Conservation (phyloP, 768 basidiomycete genomes). For the Pleurotus giganteus region DNA sequence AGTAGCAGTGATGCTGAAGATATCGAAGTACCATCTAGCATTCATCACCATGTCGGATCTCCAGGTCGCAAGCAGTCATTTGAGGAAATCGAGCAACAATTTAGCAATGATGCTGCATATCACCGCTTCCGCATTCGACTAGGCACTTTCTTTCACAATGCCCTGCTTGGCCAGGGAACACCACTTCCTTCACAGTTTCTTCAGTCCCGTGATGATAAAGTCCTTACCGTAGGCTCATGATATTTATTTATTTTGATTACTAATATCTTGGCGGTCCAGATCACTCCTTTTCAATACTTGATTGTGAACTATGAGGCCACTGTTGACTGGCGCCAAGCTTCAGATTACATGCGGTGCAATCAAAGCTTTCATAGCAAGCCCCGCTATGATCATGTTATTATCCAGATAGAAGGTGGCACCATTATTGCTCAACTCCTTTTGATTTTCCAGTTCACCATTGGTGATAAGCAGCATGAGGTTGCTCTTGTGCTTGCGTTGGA, state of each 20-base stretch:
- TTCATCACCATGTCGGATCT: neutral
- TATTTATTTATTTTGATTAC: neutral
- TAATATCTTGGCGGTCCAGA: constrained; percentile 12
- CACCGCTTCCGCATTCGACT: neutral
- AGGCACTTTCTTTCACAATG: neutral
- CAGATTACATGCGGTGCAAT: constrained; percentile 28
- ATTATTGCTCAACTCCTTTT: constrained; percentile 20
- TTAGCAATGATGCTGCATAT: neutral
- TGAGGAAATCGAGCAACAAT: neutral
- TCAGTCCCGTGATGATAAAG: constrained; percentile 12
- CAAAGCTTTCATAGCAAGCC: constrained; percentile 23
- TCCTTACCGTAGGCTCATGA: constrained; percentile 5
- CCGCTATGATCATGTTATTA: constrained; percentile 26
- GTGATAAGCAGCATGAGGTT: constrained; percentile 8
- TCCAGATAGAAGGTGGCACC: constrained; percentile 16
- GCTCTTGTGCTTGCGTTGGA: constrained; percentile 22
- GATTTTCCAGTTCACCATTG: constrained; percentile 21
- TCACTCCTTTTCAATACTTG: constrained; percentile 11
- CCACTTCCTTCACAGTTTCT: neutral
- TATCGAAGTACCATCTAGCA: too few relatives aligned
- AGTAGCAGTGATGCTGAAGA: too few relatives aligned
- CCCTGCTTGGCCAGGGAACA: neutral
- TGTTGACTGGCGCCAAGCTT: constrained; percentile 24
- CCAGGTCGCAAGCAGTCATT: neutral
- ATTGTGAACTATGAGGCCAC: constrained; percentile 24